These are phyloP conservation scores for Volvariella surrecta DNA, from an alignment of 1,284 basidiomycete species.

Conservation along the genomic window DNA sequence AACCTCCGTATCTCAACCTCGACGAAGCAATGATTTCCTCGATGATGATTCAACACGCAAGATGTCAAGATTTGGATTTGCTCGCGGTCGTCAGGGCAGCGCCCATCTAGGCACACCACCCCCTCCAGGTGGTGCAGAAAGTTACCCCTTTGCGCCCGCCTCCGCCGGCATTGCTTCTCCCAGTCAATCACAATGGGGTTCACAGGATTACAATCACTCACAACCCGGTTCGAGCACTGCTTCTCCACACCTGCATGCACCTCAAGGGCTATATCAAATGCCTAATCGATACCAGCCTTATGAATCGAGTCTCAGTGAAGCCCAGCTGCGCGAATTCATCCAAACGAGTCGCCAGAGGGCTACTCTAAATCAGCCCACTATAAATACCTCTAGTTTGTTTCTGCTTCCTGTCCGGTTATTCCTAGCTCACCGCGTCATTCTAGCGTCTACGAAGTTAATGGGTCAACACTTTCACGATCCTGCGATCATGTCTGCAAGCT, in stretches of 20 bases:
- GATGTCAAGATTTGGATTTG: slow-evolving; percentile 79
- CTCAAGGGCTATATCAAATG: slow-evolving; percentile 27
- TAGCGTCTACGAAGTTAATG: no score
- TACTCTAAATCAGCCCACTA: slow-evolving; percentile 1
- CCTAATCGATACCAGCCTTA: slow-evolving; percentile 48
- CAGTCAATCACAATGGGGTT: slow-evolving; percentile 36
- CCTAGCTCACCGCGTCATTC: no score
- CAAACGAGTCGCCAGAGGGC: slow-evolving; percentile 55
- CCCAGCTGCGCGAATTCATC: slow-evolving; percentile 66
- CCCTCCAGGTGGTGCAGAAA: slow-evolving; percentile 38
- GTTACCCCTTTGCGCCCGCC: slow-evolving; percentile 36
- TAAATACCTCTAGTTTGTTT: no score
- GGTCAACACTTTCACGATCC: slow-evolving; percentile 56
- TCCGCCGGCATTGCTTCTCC: slow-evolving; percentile 19
- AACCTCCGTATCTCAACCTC: background rate
- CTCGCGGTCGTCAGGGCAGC: slow-evolving; percentile 60
- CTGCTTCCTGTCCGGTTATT: no score
- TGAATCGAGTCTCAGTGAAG: slow-evolving; percentile 55
- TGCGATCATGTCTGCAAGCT: slow-evolving; percentile 73
- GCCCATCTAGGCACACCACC: slow-evolving; percentile 52
- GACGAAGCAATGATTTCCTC: slow-evolving; percentile 33
- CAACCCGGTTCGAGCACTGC: slow-evolving; percentile 32
- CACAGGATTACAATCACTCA: slow-evolving; percentile 34
- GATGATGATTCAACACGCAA: slow-evolving; percentile 61
- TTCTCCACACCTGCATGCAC: slow-evolving; percentile 41